These are phyloP conservation scores for Geotrichum histeridarum DNA, from an alignment of 1,139 yeast species.

Conservation along the genomic window DNA sequence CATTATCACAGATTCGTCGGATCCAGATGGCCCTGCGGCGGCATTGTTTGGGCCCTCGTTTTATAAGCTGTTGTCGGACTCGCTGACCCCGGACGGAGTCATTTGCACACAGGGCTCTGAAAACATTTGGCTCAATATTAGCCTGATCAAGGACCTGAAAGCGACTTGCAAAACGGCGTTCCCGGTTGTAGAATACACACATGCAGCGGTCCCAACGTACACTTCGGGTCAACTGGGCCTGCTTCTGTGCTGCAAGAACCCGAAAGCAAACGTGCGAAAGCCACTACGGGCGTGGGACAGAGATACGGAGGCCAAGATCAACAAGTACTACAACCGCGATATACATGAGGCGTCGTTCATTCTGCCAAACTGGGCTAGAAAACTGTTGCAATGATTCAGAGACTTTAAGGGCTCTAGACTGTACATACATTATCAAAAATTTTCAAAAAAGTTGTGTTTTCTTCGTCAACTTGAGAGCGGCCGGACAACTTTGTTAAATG, in stretches of 20 bases:
- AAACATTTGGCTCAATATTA: conserved; percentile 82
- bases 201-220: conserved; percentile 86
- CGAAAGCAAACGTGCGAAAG: conserved; percentile 52
- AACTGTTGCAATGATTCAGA: conserved; percentile 5
- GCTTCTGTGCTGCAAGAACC: conserved; percentile 84
- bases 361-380: conserved; percentile 74
- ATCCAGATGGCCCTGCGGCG: conserved; percentile 96
- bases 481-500: too few species aligned
- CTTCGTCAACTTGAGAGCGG: neutral
- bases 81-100: conserved; percentile 80
- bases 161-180: conserved; percentile 70
- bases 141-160: conserved; percentile 69
- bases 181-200: conserved; percentile 84
- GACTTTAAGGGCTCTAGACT: neutral
- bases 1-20: conserved; percentile 89
- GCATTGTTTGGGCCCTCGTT: conserved; percentile 80
- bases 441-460: neutral
- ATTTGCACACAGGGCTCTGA: conserved; percentile 85
- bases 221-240: conserved; percentile 93
- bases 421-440: neutral
- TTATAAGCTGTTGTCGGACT: conserved; percentile 70
- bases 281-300: conserved; percentile 65
- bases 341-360: conserved; percentile 84
- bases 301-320: conserved; percentile 57
- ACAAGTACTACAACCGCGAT: conserved; percentile 72